Evolutionary conservation across 2,329 filamentous ascomycete genomes (phyloP).

Genomic region (Leptographium galeiforme): DNA sequence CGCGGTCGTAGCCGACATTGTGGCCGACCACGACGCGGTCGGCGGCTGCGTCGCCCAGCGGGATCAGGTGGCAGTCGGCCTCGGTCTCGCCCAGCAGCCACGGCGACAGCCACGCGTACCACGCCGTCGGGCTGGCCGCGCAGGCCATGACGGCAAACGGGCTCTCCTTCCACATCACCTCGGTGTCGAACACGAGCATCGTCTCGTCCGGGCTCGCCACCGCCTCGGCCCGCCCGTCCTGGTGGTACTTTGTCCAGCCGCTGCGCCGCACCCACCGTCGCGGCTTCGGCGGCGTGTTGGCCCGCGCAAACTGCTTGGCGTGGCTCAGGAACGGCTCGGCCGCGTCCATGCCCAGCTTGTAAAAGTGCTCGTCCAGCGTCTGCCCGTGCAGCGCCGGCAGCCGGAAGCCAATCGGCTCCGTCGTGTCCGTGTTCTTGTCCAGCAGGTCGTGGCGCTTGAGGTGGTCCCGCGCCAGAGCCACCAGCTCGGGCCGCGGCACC

Average conservation of each 20-base stretch:
- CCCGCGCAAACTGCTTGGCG: constrained; percentile 60
- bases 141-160: constrained; percentile 95
- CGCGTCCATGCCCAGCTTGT: constrained; percentile 72
- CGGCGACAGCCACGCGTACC: constrained; percentile 96
- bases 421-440: constrained; percentile 75
- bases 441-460: constrained; percentile 72
- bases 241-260: constrained; percentile 89
- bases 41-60: constrained; percentile 62
- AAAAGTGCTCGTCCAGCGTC: constrained; percentile 87
- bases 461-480: constrained; percentile 71
- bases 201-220: constrained; percentile 67
- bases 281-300: constrained; percentile 44
- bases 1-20: constrained; percentile 90
- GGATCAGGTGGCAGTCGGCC: constrained; percentile 63
- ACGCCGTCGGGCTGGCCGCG: constrained; percentile 74
- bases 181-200: constrained; percentile 86
- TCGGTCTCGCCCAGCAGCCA: constrained; percentile 80
- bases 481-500: constrained; percentile 54
- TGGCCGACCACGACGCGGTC: constrained; percentile 79
- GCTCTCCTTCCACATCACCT: constrained; percentile 90
- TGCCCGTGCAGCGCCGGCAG: constrained; percentile 66
- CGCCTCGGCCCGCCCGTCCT: constrained; percentile 55
- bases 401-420: constrained; percentile 69
- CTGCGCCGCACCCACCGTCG: constrained; percentile 63
- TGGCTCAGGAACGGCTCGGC: constrained; percentile 70